Evolutionary conservation across 1,284 basidiomycete genomes (phyloP).

Genomic region (Tetrapyrgos nigripes): DNA sequence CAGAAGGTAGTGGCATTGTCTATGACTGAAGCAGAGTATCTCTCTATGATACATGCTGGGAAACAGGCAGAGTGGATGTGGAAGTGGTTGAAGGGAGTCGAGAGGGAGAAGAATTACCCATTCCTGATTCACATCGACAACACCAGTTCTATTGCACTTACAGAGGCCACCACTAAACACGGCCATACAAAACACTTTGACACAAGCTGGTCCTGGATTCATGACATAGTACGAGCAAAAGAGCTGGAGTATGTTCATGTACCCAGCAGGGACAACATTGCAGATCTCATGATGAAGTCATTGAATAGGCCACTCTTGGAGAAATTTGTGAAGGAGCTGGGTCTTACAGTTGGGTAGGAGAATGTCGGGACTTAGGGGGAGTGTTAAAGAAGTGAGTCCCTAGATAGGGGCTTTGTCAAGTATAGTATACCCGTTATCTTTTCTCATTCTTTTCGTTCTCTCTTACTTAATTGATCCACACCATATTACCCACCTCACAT

Average conservation of each 20-base stretch:
- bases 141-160: background rate
- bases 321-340: background rate
- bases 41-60: no score
- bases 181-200: slow-evolving; percentile 6
- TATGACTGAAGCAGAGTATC: no score
- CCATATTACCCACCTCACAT: slow-evolving; percentile 20
- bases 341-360: background rate
- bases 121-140: background rate
- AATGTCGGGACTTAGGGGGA: slow-evolving; percentile 2
- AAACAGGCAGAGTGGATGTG: no score
- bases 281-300: slow-evolving; percentile 5
- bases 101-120: background rate
- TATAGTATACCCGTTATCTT: no score
- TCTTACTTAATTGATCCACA: no score
- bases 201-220: background rate
- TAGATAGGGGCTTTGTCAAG: no score
- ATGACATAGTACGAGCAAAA: background rate
- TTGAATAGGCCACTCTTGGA: background rate
- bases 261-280: background rate
- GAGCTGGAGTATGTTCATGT: background rate
- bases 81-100: slow-evolving; percentile 32
- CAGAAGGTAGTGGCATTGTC: slow-evolving; percentile 32
- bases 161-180: background rate
- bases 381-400: background rate
- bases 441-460: no score